Evolutionary conservation across 1,284 basidiomycete species (phyloP), one percentile per base, ranked within the genome.

Genomic region (Sporisorium reilianum): DNA sequence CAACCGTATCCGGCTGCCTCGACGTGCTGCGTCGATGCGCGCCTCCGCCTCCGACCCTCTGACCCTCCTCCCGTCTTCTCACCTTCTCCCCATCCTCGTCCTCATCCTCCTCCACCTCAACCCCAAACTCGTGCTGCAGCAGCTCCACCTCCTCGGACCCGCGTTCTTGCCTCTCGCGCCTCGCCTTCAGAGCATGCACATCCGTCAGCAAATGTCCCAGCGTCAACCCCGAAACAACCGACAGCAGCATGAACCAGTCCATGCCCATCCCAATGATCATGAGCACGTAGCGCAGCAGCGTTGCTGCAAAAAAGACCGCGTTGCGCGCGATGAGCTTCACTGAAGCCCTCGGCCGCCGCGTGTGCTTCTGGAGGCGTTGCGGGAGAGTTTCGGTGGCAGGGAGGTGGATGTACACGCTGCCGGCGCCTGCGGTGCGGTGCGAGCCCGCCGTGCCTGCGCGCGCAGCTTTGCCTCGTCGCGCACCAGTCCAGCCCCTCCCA

Each of bases 261-360:
- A 75, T 75, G 5, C 72, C 66, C 72, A 75, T 75, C 0, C 42
- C 56, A 1, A 75, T 45, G 30, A 75, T 69, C 72, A 75, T 75
- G n/a, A 75, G 50, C 6, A 75, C 32, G 44, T 69, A 75, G 5
- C 72, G 34, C 3, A 63, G 3, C 36, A 63, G n/a, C 1, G 72
- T 65, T 7, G 55, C 65, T 16, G 9, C 25, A 20, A 65, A 68
- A 16, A 41, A 65, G 22, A 62, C 68, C 14, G 20, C 18, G 9
- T 34, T 64, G 18, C 62, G 41, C 5, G n/a, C 42, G 5, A 49
- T 5, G n/a, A 63, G 11, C 26, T 34, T 49, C 10, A 10, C 18
- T 18, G 18, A 32, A n/a, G n/a, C n/a, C n/a, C n/a, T n/a, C n/a
- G n/a, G n/a, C n/a, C n/a, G n/a, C n/a, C n/a, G n/a, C n/a, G n/a